Evolutionary conservation across 306 rosid species (phyloP).

Genomic region (Betula pendula): DNA sequence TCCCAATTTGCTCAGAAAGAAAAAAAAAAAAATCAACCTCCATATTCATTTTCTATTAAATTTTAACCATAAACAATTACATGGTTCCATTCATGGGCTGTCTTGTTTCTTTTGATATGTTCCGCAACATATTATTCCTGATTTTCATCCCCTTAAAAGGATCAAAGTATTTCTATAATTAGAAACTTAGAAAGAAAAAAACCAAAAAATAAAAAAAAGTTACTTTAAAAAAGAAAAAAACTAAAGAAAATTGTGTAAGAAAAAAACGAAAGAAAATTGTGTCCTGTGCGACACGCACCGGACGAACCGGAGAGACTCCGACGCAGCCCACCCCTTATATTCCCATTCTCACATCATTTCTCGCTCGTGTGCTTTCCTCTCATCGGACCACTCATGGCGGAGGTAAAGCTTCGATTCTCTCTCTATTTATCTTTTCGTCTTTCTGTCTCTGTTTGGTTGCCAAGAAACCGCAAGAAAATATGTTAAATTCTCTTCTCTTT

Average conservation of each 20-base stretch:
- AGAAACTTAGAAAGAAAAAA: too few relatives aligned
- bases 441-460: not conserved
- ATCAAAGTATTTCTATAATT: too few relatives aligned
- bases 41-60: too few relatives aligned
- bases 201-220: not conserved
- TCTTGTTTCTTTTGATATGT: too few relatives aligned
- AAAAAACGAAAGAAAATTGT: not conserved
- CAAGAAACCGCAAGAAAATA: not conserved
- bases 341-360: not conserved
- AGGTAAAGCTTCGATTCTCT: slow-evolving; percentile 34
- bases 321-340: not conserved
- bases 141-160: too few relatives aligned
- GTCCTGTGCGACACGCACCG: not conserved
- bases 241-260: not conserved
- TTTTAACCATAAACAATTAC: too few relatives aligned
- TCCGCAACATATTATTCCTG: too few relatives aligned
- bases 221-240: not conserved
- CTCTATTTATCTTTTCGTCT: not conserved
- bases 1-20: too few relatives aligned
- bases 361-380: not conserved
- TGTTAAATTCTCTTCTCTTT: not conserved
- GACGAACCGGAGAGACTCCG: not conserved
- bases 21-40: too few relatives aligned
- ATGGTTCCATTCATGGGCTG: too few relatives aligned
- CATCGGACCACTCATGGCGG: slow-evolving; percentile 57